These are phyloP conservation scores for Talaromyces atroroseus DNA, from an alignment of 2,329 filamentous ascomycete species.

Conservation along the genomic window DNA sequence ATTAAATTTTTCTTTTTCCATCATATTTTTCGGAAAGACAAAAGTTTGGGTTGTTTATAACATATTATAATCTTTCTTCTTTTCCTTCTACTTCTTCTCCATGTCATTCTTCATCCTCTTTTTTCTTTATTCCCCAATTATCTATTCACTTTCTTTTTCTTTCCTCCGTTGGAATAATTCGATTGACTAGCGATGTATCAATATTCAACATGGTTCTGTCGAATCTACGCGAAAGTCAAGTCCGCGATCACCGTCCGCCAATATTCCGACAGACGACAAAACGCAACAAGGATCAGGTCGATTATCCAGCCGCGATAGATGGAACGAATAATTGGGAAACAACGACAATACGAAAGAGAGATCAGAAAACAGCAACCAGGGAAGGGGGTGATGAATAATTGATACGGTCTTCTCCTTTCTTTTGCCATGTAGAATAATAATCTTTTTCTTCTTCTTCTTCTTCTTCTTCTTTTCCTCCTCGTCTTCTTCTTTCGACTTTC, in stretches of 20 bases:
- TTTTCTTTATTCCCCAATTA: background rate
- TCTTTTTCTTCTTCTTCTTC: background rate
- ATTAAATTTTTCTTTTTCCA: background rate
- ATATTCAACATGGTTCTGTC: background rate
- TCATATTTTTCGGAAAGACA: conserved; percentile 15
- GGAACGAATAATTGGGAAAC: no score
- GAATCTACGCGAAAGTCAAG: no score
- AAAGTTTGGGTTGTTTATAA: conserved; percentile 15
- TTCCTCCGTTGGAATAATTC: background rate
- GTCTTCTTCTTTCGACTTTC: background rate
- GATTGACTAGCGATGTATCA: background rate
- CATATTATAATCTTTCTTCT: conserved; percentile 6
- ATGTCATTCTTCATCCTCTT: background rate
- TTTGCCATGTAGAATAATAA: background rate
- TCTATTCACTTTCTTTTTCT: no score
- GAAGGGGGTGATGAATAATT: background rate
- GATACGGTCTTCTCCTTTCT: background rate
- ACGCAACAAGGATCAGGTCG: background rate
- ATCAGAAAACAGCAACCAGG: background rate
- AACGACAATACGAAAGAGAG: no score
- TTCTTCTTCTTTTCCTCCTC: no score
- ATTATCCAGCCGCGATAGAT: background rate
- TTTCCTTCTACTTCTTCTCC: conserved; percentile 1
- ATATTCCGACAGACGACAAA: background rate
- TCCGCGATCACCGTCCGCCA: background rate